Percentiles rank a stretch among this genome's conserved stretches.
phyloP scores from a whole-genome alignment of 805 yeast species.

The Yamadazyma endophytica region DNA sequence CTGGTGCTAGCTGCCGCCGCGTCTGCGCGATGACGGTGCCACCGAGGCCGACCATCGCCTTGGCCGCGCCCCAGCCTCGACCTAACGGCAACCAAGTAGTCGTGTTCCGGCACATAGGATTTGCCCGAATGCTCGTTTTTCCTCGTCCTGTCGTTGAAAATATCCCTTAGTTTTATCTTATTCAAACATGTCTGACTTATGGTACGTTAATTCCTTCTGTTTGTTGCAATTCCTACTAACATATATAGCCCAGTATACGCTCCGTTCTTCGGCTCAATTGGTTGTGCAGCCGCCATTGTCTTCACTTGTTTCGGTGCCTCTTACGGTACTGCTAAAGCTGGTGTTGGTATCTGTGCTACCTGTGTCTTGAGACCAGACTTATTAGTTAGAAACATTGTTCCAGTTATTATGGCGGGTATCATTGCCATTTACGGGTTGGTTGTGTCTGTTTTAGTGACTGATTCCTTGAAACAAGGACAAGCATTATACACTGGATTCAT shows the following conservation, averaged over 20 bases:
- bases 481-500: slow-evolving; percentile 95
- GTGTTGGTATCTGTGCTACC: slow-evolving; percentile 99
- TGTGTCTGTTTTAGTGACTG: slow-evolving; percentile 91
- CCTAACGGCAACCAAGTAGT: not conserved
- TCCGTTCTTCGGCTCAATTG: slow-evolving; percentile 98
- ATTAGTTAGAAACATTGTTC: slow-evolving; percentile 88
- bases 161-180: slow-evolving; percentile 6
- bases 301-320: slow-evolving; percentile 99
- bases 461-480: slow-evolving; percentile 82
- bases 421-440: slow-evolving; percentile 98
- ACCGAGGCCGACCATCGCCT: slow-evolving; percentile 5
- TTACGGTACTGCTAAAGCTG: slow-evolving; percentile 98
- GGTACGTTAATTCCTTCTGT: slow-evolving; percentile 46
- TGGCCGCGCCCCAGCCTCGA: too few relatives aligned
- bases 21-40: too few relatives aligned
- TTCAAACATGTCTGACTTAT: slow-evolving; percentile 63
- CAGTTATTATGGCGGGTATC: slow-evolving; percentile 99
- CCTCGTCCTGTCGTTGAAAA: slow-evolving; percentile 1
- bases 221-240: slow-evolving; percentile 15
- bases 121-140: slow-evolving; percentile 6
- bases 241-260: slow-evolving; percentile 65
- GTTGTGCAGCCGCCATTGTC: slow-evolving; percentile 98
- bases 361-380: slow-evolving; percentile 97
- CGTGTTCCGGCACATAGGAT: slow-evolving; percentile 1
- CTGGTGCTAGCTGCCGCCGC: too few relatives aligned